A percentile compares a stretch with the other conserved stretches of the same genome.
phyloP scores from a whole-genome alignment of 805 yeast genomes.

The Ogataea minuta region DNA sequence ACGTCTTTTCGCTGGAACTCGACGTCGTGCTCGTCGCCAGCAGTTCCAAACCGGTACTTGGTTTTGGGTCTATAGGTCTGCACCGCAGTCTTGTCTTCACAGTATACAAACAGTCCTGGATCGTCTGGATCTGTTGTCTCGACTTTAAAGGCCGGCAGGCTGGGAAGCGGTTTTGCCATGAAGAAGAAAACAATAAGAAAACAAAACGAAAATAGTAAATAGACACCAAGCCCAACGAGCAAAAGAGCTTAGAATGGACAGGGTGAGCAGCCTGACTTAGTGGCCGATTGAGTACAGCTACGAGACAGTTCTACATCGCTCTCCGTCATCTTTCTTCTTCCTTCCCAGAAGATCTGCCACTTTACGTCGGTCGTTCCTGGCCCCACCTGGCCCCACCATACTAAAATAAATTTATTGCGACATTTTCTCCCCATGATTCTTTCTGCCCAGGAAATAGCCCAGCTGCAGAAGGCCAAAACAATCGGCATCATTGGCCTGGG shows the following conservation, averaged over 20 bases:
- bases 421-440: constrained; percentile 14
- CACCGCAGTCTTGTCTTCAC: constrained; percentile 20
- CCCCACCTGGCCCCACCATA: too few species aligned
- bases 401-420: too few species aligned
- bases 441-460: constrained; percentile 15
- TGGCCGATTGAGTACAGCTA: too few species aligned
- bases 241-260: too few species aligned
- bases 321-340: too few species aligned
- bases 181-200: not conserved
- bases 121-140: constrained; percentile 14
- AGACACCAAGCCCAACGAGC: too few species aligned
- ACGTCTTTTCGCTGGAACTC: constrained; percentile 64
- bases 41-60: constrained; percentile 26
- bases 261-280: too few species aligned
- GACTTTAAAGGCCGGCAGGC: constrained; percentile 23
- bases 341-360: too few species aligned
- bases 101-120: constrained; percentile 31
- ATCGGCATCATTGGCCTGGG: constrained; percentile 95
- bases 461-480: constrained; percentile 39
- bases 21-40: constrained; percentile 27
- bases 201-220: constrained; percentile 6
- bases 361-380: too few species aligned
- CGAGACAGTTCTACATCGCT: too few species aligned
- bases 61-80: constrained; percentile 27
- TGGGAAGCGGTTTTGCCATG: constrained; percentile 26